Percentiles rank a stretch among this genome's conserved stretches.
Evolutionary conservation across 2,329 filamentous ascomycete species (phyloP).

Genomic region (Metarhizium album): DNA sequence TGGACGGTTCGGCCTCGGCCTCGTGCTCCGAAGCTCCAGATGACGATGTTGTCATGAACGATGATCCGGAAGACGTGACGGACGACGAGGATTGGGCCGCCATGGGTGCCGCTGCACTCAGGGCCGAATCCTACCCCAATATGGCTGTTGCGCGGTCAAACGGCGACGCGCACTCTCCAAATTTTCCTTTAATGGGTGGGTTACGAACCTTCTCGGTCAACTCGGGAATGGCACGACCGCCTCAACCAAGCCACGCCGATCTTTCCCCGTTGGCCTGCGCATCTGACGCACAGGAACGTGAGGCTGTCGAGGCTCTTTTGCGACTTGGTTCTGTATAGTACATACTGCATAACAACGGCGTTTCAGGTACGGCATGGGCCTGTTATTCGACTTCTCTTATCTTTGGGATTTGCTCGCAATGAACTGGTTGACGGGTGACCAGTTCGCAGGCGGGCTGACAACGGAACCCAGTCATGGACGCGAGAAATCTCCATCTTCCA

Average conservation of each 20-base stretch:
- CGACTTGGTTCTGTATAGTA: slow-evolving; percentile 70
- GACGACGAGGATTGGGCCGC: slow-evolving; percentile 95
- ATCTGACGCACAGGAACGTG: slow-evolving; percentile 63
- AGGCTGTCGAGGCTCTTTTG: slow-evolving; percentile 71
- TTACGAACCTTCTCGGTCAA: slow-evolving; percentile 38
- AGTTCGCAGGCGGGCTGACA: slow-evolving; percentile 7
- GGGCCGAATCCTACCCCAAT: slow-evolving; percentile 52
- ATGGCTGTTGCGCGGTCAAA: slow-evolving; percentile 45
- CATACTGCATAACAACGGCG: slow-evolving; percentile 17
- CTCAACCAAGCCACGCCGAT: slow-evolving; percentile 40
- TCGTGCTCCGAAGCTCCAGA: slow-evolving; percentile 68
- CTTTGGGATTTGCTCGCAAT: slow-evolving; percentile 2
- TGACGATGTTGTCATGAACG: slow-evolving; percentile 55
- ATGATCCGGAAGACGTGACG: slow-evolving; percentile 75
- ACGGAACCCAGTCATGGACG: slow-evolving; percentile 17
- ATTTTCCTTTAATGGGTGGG: slow-evolving; percentile 36
- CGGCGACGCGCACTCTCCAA: slow-evolving; percentile 28
- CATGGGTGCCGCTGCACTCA: slow-evolving; percentile 75
- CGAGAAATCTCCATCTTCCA: slow-evolving; percentile 12
- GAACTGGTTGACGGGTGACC: slow-evolving; percentile 4
- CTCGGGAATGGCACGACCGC: slow-evolving; percentile 43
- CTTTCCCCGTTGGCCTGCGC: slow-evolving; percentile 39
- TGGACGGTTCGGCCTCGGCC: slow-evolving; percentile 57
- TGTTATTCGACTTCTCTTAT: not conserved
- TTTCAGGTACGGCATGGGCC: slow-evolving; percentile 2